Percentiles rank a stretch among this genome's conserved stretches.
These are phyloP conservation scores for Penicillium psychrosexuale DNA, from an alignment of 2,329 filamentous ascomycete species.

Conservation along the genomic window DNA sequence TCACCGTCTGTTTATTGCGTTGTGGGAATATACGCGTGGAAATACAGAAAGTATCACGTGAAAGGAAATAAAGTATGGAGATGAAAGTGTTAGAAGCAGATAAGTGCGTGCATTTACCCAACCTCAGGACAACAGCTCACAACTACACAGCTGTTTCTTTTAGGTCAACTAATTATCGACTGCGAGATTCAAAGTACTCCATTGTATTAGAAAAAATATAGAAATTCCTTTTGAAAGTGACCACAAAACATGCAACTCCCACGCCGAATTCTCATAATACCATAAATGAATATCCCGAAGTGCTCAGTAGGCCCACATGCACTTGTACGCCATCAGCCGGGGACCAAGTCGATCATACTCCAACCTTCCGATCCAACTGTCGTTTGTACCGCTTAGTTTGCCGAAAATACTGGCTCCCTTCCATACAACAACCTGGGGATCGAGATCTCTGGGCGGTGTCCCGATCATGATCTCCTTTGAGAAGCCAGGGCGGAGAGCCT, in stretches of 20 bases:
- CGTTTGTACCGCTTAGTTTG: conserved; percentile 79
- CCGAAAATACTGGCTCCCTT: conserved; percentile 97
- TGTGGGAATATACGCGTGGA: not conserved
- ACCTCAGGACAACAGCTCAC: not conserved
- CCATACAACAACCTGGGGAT: conserved; percentile 96
- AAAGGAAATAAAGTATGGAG: no score
- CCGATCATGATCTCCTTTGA: conserved; percentile 66
- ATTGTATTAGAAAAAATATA: conserved; percentile 4
- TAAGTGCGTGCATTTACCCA: not conserved
- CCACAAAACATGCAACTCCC: conserved; percentile 8
- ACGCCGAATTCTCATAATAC: conserved; percentile 22
- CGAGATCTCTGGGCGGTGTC: conserved; percentile 81
- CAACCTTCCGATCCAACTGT: conserved; percentile 84
- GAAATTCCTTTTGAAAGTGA: not conserved
- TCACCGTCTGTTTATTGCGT: not conserved
- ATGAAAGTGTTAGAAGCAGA: not conserved
- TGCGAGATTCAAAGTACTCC: not conserved
- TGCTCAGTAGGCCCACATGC: conserved; percentile 58
- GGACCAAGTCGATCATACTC: conserved; percentile 86
- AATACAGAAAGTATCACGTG: not conserved
- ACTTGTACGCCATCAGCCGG: conserved; percentile 80
- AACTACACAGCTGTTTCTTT: not conserved
- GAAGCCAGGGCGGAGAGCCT: conserved; percentile 60
- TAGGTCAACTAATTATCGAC: not conserved
- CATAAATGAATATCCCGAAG: conserved; percentile 9